Conservation (phyloP, 1,139 yeast genomes). For the Yamadazyma dushanensis region DNA sequence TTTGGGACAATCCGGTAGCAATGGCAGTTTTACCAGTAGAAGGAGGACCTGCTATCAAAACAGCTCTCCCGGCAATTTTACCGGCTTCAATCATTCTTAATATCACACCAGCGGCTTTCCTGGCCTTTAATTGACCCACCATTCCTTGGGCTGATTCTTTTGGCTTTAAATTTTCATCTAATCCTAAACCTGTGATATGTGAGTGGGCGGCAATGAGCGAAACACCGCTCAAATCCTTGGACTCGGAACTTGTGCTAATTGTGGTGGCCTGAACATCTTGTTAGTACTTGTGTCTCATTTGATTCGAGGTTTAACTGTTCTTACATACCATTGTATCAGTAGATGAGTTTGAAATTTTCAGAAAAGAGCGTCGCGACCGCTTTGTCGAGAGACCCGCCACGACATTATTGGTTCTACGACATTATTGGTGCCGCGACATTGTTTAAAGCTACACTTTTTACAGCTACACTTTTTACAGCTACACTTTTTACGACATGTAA, state of each 20-base stretch:
- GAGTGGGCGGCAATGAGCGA: constrained; percentile 94
- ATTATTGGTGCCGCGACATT: too few species aligned
- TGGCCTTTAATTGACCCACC: constrained; percentile 96
- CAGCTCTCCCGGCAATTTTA: constrained; percentile 95
- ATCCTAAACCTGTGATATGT: constrained; percentile 92
- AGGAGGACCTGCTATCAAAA: constrained; percentile 96
- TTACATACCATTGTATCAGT: constrained; percentile 3
- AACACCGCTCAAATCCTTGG: constrained; percentile 54
- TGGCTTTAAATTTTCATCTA: constrained; percentile 88
- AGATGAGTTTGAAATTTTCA: constrained; percentile 4
- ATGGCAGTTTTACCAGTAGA: constrained; percentile 98
- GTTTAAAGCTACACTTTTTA: too few species aligned
- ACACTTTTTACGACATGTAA: too few species aligned
- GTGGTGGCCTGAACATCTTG: constrained; percentile 22
- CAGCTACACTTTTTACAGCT: too few species aligned
- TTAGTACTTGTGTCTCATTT: constrained; percentile 12
- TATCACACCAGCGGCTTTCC: constrained; percentile 94
- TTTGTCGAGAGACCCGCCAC: too few species aligned
- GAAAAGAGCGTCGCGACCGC: not conserved
- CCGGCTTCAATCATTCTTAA: constrained; percentile 92
- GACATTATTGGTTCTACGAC: too few species aligned
- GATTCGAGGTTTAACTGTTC: not conserved
- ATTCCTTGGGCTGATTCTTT: constrained; percentile 82
- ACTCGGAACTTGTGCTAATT: constrained; percentile 35
- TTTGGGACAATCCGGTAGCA: constrained; percentile 95